phyloP scores from a whole-genome alignment of 306 rosid species.

The Fagus crenata region DNA sequence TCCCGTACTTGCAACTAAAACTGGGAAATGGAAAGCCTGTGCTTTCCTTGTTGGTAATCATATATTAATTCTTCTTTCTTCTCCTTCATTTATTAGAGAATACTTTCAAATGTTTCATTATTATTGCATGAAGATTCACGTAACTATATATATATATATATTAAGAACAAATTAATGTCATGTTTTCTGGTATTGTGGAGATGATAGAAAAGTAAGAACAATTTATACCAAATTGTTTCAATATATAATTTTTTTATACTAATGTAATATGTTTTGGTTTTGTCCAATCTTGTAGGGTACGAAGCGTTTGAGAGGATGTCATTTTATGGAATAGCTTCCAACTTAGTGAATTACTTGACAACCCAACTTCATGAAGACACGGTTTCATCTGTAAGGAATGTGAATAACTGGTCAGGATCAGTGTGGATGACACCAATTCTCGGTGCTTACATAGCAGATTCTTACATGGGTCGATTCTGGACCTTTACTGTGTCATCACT shows the following conservation, averaged over 20 bases:
- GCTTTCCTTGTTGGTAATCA: constrained; percentile 86
- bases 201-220: too few relatives aligned
- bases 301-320: constrained; percentile 99
- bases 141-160: too few relatives aligned
- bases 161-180: too few relatives aligned
- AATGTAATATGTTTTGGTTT: not conserved
- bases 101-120: not conserved
- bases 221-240: not conserved
- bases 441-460: constrained; percentile 91
- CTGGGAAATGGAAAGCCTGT: constrained; percentile 98
- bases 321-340: constrained; percentile 89
- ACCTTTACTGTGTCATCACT: constrained; percentile 89
- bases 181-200: too few relatives aligned
- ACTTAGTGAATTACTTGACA: constrained; percentile 83
- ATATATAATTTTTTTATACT: not conserved
- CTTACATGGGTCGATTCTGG: constrained; percentile 95
- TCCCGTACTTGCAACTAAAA: constrained; percentile 71
- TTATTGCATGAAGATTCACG: too few relatives aligned
- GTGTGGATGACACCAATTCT: constrained; percentile 96
- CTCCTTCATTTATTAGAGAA: not conserved
- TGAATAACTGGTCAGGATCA: constrained; percentile 93
- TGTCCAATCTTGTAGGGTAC: constrained; percentile 52
- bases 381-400: constrained; percentile 88
- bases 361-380: constrained; percentile 91
- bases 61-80: not conserved